These are phyloP conservation scores for Hymenotorrendiella dingleyae DNA, from an alignment of 2,329 filamentous ascomycete genomes.

Conservation along the genomic window DNA sequence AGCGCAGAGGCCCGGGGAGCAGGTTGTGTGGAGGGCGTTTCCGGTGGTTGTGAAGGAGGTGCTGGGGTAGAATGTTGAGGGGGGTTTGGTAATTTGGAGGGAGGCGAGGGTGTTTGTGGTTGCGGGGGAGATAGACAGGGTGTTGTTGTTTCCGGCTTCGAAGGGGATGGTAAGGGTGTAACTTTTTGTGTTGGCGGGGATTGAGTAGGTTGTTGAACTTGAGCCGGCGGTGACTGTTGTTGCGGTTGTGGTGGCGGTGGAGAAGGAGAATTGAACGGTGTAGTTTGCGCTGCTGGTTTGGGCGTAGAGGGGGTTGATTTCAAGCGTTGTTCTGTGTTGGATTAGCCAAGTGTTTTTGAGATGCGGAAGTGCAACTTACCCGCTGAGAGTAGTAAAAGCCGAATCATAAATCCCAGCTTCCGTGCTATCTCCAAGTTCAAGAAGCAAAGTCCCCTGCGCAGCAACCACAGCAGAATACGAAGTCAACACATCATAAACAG, in stretches of 20 bases:
- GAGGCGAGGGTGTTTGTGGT: conserved; percentile 1
- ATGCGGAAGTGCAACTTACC: conserved; percentile 8
- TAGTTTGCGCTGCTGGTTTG: conserved; percentile 18
- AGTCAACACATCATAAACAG: conserved; percentile 13
- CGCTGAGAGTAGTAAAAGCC: conserved; percentile 1
- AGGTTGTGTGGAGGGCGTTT: conserved; percentile 11
- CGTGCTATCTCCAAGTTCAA: conserved; percentile 17
- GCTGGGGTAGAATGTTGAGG: conserved; percentile 37
- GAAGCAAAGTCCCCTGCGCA: conserved; percentile 22
- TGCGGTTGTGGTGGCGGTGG: neutral
- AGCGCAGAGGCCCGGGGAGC: conserved; percentile 15
- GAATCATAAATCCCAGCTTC: conserved; percentile 17
- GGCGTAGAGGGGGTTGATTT: conserved; percentile 19
- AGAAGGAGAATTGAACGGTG: conserved; percentile 14
- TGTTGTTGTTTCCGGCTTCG: conserved; percentile 17
- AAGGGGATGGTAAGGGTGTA: conserved; percentile 15
- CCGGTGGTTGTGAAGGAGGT: conserved; percentile 52
- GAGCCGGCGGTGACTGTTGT: conserved; percentile 14
- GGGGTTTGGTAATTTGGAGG: conserved; percentile 12
- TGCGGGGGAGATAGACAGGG: conserved; percentile 12
- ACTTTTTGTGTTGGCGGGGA: conserved; percentile 6
- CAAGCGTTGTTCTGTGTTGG: too few species aligned
- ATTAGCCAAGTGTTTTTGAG: conserved; percentile 1
- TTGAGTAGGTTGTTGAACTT: conserved; percentile 8
- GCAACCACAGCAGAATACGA: conserved; percentile 17